phyloP scores from a whole-genome alignment of 176 grass and related monocot species.

The Aegilops tauschii region DNA sequence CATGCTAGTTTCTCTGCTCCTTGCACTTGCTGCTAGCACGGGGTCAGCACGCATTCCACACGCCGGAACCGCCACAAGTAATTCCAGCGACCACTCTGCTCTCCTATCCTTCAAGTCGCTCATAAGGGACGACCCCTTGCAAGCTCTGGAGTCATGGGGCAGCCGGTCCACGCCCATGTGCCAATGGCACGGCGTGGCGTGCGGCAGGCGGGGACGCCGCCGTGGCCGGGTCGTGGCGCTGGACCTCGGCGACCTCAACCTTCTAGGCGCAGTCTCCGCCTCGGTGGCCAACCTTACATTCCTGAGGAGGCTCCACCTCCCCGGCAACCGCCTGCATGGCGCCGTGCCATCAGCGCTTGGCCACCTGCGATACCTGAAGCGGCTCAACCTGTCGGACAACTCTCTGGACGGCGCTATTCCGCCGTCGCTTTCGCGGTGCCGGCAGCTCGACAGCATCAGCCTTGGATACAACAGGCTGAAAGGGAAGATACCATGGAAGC shows the following conservation, averaged over 20 bases:
- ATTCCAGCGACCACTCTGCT: too few species aligned
- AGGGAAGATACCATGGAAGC: not conserved
- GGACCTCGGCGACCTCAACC: not conserved
- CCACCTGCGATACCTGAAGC: not conserved
- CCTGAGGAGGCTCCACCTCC: not conserved
- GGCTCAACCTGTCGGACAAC: not conserved
- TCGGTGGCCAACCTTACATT: slow-evolving; percentile 2
- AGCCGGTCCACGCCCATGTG: not conserved
- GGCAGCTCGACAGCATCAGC: not conserved
- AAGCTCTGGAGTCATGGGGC: not conserved
- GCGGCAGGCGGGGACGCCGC: not conserved
- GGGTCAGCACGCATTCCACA: too few species aligned
- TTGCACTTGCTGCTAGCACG: too few species aligned
- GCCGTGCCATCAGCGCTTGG: not conserved
- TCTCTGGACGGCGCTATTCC: not conserved
- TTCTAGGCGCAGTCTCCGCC: not conserved
- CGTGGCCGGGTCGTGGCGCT: not conserved
- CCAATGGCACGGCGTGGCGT: not conserved
- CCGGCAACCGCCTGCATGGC: not conserved
- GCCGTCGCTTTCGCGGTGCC: not conserved
- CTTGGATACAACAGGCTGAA: not conserved
- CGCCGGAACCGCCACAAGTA: too few species aligned
- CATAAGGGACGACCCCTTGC: not conserved
- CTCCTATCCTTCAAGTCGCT: too few species aligned
- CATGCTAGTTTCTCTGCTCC: too few species aligned